Conservation (phyloP, 164 flowering plant genomes). For the Magnolia kwangsiensis region DNA sequence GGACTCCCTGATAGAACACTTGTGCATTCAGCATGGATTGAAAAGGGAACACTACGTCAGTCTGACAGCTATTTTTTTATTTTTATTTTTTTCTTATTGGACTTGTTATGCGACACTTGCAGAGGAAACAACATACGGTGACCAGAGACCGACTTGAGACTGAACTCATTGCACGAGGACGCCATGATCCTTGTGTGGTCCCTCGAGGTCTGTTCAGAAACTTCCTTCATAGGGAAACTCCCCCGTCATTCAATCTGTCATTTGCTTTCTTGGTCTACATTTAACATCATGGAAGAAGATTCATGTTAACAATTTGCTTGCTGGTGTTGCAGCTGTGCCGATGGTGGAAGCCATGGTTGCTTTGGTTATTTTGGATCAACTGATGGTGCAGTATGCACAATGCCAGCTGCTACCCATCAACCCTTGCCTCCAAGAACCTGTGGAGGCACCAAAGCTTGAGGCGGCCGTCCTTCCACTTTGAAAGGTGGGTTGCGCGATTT, state of each 20-base stretch:
- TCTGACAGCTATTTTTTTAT: neutral
- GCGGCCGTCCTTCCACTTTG: constrained; percentile 19
- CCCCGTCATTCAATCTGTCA: neutral
- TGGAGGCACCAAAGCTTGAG: constrained; percentile 25
- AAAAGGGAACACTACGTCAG: neutral
- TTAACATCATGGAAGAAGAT: neutral
- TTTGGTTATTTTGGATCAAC: constrained; percentile 82
- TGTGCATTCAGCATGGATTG: neutral
- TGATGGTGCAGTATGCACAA: constrained; percentile 84
- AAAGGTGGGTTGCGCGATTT: neutral
- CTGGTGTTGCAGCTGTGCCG: constrained; percentile 71
- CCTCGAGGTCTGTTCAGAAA: constrained; percentile 58
- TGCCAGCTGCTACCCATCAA: constrained; percentile 73
- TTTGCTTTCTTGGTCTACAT: neutral
- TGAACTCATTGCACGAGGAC: constrained; percentile 80
- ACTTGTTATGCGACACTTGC: constrained; percentile 20
- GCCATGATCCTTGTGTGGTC: constrained; percentile 93
- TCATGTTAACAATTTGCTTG: neutral
- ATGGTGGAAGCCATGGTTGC: constrained; percentile 97
- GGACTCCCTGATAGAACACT: neutral
- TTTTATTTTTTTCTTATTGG: neutral
- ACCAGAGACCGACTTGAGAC: constrained; percentile 74
- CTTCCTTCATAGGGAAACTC: neutral
- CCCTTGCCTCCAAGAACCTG: constrained; percentile 59
- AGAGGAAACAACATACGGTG: constrained; percentile 78